Conservation (phyloP, 2,329 filamentous ascomycete genomes). For the Epichloe uncinata region DNA sequence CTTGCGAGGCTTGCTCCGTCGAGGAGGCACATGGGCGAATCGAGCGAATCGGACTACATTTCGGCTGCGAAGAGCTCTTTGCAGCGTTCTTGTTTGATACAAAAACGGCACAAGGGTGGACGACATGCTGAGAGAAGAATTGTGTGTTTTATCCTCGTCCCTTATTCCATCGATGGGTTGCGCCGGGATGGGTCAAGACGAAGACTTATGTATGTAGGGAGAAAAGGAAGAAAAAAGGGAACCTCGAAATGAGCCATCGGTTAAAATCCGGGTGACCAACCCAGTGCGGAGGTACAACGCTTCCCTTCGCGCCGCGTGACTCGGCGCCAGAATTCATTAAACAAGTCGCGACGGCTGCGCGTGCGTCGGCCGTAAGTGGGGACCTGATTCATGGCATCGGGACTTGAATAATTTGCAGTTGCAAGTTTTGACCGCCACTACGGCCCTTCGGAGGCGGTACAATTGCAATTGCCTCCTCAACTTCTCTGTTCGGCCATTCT, state of each 20-base stretch:
- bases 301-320: conserved; percentile 7
- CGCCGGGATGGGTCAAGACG: background rate
- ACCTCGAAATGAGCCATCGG: background rate
- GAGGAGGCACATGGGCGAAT: conserved; percentile 9
- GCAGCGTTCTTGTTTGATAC: conserved; percentile 54
- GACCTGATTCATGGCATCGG: background rate
- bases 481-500: background rate
- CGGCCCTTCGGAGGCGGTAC: too few species aligned
- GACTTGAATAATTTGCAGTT: background rate
- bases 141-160: background rate
- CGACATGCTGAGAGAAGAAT: conserved; percentile 23
- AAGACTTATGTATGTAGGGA: too few species aligned
- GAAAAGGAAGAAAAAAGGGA: background rate
- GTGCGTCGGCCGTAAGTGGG: background rate
- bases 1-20: conserved; percentile 6
- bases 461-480: too few species aligned
- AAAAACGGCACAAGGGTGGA: conserved; percentile 50
- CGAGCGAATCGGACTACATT: conserved; percentile 12
- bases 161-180: background rate
- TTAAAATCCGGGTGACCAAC: background rate
- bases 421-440: background rate
- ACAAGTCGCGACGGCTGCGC: background rate
- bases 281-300: too few species aligned
- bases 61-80: conserved; percentile 15
- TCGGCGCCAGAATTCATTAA: conserved; percentile 8